These are phyloP conservation scores for Volvox carteri DNA, from an alignment of 163 green algal species.

Conservation along the genomic window DNA sequence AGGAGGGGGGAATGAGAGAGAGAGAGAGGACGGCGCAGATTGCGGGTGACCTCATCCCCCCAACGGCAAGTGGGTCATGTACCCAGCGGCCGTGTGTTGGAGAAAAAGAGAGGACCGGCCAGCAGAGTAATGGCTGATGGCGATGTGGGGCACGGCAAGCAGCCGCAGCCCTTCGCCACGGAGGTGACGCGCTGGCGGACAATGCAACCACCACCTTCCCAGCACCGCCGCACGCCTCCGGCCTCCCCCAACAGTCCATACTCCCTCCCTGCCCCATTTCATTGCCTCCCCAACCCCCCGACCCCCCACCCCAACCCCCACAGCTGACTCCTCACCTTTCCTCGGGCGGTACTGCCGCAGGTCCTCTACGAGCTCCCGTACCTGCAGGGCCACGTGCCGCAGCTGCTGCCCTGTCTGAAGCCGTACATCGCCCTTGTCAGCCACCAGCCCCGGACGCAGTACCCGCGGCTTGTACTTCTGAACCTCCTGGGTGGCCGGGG, in stretches of 20 bases:
- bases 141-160: neutral
- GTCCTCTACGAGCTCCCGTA: slow-evolving; percentile 40
- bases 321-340: slow-evolving; percentile 9
- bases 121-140: no score
- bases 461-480: slow-evolving; percentile 58
- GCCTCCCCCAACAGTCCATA: neutral
- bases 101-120: no score
- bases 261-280: neutral
- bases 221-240: neutral
- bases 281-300: neutral
- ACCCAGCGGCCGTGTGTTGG: no score
- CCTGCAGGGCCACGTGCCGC: slow-evolving; percentile 43
- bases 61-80: no score
- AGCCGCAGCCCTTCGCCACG: neutral
- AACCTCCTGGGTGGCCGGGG: slow-evolving; percentile 38
- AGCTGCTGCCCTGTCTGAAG: slow-evolving; percentile 37
- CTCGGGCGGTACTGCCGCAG: slow-evolving; percentile 46
- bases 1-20: neutral
- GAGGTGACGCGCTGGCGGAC: neutral
- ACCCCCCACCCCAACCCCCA: neutral
- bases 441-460: slow-evolving; percentile 8
- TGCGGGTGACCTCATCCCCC: neutral
- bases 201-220: neutral
- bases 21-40: neutral
- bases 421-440: slow-evolving; percentile 10